A percentile compares a stretch with the other conserved stretches of the same genome.
phyloP scores from a whole-genome alignment of 179 eudicot genomes.

The Monotropa hypopitys region DNA sequence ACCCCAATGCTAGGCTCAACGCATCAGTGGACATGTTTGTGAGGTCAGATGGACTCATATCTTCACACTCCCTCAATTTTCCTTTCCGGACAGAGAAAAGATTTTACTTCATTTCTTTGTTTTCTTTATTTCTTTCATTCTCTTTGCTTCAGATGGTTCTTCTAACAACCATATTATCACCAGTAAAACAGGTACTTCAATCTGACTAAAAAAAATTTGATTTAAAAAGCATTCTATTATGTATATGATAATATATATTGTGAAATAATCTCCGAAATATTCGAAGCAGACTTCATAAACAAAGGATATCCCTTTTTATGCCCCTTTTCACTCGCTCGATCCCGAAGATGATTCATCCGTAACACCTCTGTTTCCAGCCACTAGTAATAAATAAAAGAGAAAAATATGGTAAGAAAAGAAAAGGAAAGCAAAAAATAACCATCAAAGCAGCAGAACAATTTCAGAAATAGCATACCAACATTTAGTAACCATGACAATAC shows the following conservation, averaged over 20 bases:
- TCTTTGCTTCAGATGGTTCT: background rate
- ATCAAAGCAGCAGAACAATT: background rate
- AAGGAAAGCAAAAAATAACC: background rate
- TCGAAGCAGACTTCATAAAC: background rate
- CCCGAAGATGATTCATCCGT: conserved; percentile 78
- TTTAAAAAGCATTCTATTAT: background rate
- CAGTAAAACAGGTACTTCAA: background rate
- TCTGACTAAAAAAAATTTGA: background rate
- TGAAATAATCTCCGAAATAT: background rate
- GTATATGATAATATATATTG: background rate
- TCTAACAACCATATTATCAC: background rate
- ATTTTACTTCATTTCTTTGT: background rate
- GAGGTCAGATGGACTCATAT: background rate
- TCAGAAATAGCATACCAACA: background rate
- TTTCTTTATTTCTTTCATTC: background rate
- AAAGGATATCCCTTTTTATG: conserved; percentile 93
- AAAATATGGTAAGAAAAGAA: background rate
- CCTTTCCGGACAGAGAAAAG: background rate
- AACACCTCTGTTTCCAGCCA: conserved; percentile 70
- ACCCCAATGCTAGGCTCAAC: background rate
- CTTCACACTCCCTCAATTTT: background rate
- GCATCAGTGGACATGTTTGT: background rate
- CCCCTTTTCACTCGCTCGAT: conserved; percentile 87
- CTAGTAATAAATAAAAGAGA: conserved; percentile 20
- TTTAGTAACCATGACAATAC: background rate